Evolutionary conservation across 495 filamentous ascomycete species (phyloP).

Genomic region (Bombardia bombarda): DNA sequence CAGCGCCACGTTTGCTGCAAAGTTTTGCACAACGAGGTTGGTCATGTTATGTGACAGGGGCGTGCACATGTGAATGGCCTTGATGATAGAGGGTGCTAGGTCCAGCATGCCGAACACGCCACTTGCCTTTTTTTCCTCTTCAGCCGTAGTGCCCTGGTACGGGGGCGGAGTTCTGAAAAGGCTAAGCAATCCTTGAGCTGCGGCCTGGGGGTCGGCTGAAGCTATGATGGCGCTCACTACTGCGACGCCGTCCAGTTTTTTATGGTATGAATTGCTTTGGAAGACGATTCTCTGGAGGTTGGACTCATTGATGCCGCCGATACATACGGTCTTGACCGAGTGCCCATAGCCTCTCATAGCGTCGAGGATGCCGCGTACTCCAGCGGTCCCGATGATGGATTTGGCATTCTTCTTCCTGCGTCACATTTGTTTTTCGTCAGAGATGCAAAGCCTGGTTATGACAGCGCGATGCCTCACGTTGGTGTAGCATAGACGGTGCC

Average conservation of each 20-base stretch:
- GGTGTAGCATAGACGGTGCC: conserved; percentile 79
- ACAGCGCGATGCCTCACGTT: too few species aligned
- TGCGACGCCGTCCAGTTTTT: conserved; percentile 68
- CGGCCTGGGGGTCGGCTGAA: conserved; percentile 52
- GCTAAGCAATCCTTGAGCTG: conserved; percentile 46
- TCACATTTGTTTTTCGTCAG: conserved; percentile 4
- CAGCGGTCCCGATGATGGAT: conserved; percentile 72
- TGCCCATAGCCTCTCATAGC: conserved; percentile 38
- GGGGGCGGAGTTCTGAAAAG: too few species aligned
- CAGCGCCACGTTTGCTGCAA: conserved; percentile 83
- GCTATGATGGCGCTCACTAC: conserved; percentile 86
- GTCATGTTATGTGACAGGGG: conserved; percentile 96
- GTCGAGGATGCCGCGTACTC: conserved; percentile 60
- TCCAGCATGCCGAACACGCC: conserved; percentile 39
- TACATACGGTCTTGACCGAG: conserved; percentile 56
- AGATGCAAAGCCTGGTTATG: too few species aligned
- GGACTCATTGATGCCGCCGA: conserved; percentile 77
- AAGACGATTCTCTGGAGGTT: conserved; percentile 69
- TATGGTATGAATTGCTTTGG: conserved; percentile 44
- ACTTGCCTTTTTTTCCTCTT: too few species aligned
- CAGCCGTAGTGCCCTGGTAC: conserved; percentile 44
- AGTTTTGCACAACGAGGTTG: conserved; percentile 78
- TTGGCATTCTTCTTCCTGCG: conserved; percentile 66
- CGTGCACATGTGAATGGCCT: conserved; percentile 46
- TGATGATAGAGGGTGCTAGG: conserved; percentile 50